A percentile compares a stretch with the other conserved stretches of the same genome.
These are phyloP conservation scores for Hypomyces perniciosus DNA, from an alignment of 2,329 filamentous ascomycete species.

Conservation along the genomic window DNA sequence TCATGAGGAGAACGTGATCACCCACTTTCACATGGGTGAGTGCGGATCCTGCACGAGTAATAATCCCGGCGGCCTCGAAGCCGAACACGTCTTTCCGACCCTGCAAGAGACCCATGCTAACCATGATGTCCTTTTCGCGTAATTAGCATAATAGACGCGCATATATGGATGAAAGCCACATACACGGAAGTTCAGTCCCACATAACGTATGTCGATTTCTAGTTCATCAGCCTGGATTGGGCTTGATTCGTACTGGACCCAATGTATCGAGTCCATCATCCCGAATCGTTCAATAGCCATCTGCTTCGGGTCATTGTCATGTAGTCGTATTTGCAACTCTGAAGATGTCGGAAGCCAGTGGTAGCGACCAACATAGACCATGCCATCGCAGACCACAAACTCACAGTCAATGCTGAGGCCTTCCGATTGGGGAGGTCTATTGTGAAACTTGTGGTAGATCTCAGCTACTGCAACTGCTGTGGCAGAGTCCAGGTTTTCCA, in stretches of 20 bases:
- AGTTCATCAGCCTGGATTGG: slow-evolving; percentile 20
- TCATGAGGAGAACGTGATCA: background rate
- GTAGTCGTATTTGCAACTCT: slow-evolving; percentile 11
- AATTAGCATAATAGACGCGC: no score
- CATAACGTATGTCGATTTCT: slow-evolving; percentile 25
- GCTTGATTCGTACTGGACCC: slow-evolving; percentile 9
- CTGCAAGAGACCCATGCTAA: no score
- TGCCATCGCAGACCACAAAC: slow-evolving; percentile 23
- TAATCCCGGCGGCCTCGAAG: background rate
- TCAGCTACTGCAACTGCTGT: background rate
- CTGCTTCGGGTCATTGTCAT: slow-evolving; percentile 1
- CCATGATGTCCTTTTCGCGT: no score
- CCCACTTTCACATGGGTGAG: background rate
- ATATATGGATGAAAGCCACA: no score
- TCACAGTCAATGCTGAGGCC: slow-evolving; percentile 17
- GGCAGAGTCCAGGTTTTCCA: background rate
- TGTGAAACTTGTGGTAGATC: background rate
- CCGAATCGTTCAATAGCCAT: slow-evolving; percentile 14
- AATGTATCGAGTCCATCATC: slow-evolving; percentile 18
- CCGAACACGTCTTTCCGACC: background rate
- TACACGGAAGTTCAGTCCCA: slow-evolving; percentile 14
- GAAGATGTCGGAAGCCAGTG: slow-evolving; percentile 20
- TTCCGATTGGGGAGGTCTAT: background rate
- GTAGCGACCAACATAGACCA: slow-evolving; percentile 22
- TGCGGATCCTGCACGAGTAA: background rate